Percentiles rank a stretch among this genome's conserved stretches.
Conservation (phyloP, 2,329 filamentous ascomycete genomes). For the Pseudogymnoascus sp. region DNA sequence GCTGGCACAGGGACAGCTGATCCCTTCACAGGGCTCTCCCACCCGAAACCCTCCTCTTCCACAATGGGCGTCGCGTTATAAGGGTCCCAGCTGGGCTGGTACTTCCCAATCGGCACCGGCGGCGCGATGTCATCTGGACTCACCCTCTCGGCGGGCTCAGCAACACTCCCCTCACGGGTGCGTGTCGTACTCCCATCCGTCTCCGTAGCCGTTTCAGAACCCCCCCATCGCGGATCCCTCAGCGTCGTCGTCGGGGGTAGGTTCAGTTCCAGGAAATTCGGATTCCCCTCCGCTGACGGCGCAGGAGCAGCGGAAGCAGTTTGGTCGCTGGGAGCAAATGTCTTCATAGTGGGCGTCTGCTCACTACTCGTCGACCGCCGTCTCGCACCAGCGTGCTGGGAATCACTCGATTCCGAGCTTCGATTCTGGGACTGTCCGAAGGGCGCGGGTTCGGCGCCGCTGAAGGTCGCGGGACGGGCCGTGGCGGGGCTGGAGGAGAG, state of each 20-base stretch:
- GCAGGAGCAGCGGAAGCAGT: neutral
- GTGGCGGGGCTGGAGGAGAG: neutral
- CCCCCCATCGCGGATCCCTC: neutral
- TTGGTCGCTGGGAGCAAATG: neutral
- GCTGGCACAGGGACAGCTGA: neutral
- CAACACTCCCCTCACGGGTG: neutral
- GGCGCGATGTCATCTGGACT: slow-evolving; percentile 14
- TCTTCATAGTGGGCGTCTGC: neutral
- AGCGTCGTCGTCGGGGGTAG: neutral
- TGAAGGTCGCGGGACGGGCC: neutral
- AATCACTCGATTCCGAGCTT: neutral
- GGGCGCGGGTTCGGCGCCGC: neutral
- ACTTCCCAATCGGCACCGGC: slow-evolving; percentile 29
- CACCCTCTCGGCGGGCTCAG: neutral
- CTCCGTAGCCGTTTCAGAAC: neutral
- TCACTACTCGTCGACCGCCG: neutral
- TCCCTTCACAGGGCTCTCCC: slow-evolving; percentile 11
- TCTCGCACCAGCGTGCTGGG: neutral
- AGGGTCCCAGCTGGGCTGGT: slow-evolving; percentile 30
- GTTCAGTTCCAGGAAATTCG: neutral
- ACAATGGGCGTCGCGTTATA: slow-evolving; percentile 30
- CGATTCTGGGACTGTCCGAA: neutral
- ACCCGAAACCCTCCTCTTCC: slow-evolving; percentile 31
- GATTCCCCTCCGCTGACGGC: neutral
- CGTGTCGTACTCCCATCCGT: neutral